phyloP scores from a whole-genome alignment of 192 early-diverging fungal species.

The Irineochytrium annulatum region DNA sequence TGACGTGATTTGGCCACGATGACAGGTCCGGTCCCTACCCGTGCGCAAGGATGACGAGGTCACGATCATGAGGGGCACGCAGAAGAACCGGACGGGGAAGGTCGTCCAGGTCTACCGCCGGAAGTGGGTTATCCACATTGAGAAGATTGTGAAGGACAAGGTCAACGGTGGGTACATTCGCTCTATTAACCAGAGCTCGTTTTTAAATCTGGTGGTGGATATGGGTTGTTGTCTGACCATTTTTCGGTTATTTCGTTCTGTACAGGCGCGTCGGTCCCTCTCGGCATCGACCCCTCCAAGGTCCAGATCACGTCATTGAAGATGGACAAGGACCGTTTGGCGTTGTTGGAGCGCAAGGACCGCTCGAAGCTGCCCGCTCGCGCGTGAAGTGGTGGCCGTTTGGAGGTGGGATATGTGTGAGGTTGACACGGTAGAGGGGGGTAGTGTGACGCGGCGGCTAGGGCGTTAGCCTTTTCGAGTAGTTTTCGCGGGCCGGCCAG shows the following conservation, averaged over 20 bases:
- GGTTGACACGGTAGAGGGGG: no score
- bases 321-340: constrained; percentile 95
- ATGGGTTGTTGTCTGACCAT: no score
- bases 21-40: constrained; percentile 87
- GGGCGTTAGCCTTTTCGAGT: no score
- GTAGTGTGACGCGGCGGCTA: no score
- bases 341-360: constrained; percentile 87
- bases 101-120: constrained; percentile 95
- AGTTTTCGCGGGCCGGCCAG: no score
- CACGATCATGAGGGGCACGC: constrained; percentile 85
- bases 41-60: constrained; percentile 99
- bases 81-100: constrained; percentile 98
- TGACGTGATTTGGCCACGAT: no score
- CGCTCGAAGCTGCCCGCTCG: constrained; percentile 19
- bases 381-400: no score
- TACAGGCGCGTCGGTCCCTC: constrained; percentile 69
- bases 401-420: no score
- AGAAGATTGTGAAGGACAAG: constrained; percentile 96
- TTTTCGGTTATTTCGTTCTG: no score
- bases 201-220: no score
- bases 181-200: neutral
- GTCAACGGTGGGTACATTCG: constrained; percentile 70
- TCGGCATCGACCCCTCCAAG: constrained; percentile 98
- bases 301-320: constrained; percentile 93
- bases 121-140: constrained; percentile 99